These are phyloP conservation scores for Williopsis jadinii DNA, from an alignment of 1,139 yeast genomes.

Conservation along the genomic window DNA sequence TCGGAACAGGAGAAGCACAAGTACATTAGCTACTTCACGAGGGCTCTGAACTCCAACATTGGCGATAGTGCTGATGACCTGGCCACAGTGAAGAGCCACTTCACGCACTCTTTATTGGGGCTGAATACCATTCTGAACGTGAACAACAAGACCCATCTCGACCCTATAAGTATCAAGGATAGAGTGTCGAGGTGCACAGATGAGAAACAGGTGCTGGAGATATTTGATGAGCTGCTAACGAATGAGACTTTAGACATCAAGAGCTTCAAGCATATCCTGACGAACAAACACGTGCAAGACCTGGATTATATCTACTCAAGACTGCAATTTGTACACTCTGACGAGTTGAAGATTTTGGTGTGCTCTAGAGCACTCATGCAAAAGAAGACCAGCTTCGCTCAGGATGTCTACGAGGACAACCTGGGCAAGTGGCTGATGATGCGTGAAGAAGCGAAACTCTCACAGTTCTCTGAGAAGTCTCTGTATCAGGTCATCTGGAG, in stretches of 20 bases:
- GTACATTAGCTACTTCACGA: slow-evolving; percentile 15
- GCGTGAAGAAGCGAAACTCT: slow-evolving; percentile 2
- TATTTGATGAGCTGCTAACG: slow-evolving; percentile 12
- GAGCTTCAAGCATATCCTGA: slow-evolving; percentile 10
- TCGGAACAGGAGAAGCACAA: slow-evolving; percentile 11
- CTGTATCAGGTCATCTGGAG: slow-evolving; percentile 16
- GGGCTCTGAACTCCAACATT: slow-evolving; percentile 14
- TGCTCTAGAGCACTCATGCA: slow-evolving; percentile 9
- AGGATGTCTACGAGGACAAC: slow-evolving; percentile 6
- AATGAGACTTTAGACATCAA: slow-evolving; percentile 5
- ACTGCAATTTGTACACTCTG: slow-evolving; percentile 9
- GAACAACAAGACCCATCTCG: slow-evolving; percentile 2
- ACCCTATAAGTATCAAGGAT: slow-evolving; percentile 7
- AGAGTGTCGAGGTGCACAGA: slow-evolving; percentile 1
- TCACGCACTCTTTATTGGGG: slow-evolving; percentile 16
- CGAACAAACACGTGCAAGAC: slow-evolving; percentile 5
- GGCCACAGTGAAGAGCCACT: slow-evolving; percentile 5
- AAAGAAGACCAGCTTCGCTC: slow-evolving; percentile 5
- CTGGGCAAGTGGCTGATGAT: slow-evolving; percentile 8
- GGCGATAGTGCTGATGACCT: not conserved
- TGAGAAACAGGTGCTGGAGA: slow-evolving; percentile 4
- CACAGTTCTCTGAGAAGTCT: slow-evolving; percentile 12
- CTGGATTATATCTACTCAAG: slow-evolving; percentile 9
- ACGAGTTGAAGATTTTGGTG: slow-evolving; percentile 8
- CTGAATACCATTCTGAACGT: slow-evolving; percentile 10